Conservation (phyloP, 768 basidiomycete genomes). For the Amanita rubescens region DNA sequence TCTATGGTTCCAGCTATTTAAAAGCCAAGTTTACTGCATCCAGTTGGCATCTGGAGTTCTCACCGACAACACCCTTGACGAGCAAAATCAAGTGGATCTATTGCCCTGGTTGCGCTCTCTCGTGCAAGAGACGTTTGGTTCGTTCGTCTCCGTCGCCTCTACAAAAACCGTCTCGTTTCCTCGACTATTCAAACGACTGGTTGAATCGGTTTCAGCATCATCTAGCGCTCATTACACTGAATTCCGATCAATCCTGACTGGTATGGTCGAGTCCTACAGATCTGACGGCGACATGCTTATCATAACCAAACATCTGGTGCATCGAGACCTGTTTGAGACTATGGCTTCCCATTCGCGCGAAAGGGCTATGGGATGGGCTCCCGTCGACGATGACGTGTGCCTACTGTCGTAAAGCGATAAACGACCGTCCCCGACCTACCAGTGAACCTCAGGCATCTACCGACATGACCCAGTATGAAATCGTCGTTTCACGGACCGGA, state of each 20-base stretch:
- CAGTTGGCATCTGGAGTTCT: conserved; percentile 52
- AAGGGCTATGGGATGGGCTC: conserved; percentile 57
- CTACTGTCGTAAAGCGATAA: conserved; percentile 44
- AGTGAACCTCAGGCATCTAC: not conserved
- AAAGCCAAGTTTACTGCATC: conserved; percentile 73
- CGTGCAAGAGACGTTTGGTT: conserved; percentile 78
- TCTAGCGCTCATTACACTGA: conserved; percentile 76
- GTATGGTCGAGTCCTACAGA: conserved; percentile 95
- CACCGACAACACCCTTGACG: conserved; percentile 9
- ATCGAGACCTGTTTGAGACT: conserved; percentile 74
- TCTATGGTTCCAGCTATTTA: conserved; percentile 83
- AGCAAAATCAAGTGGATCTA: conserved; percentile 18
- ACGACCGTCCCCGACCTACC: conserved; percentile 11
- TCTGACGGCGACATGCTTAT: conserved; percentile 85
- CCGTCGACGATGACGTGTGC: conserved; percentile 41
- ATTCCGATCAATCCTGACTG: conserved; percentile 82
- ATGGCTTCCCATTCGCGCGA: conserved; percentile 54
- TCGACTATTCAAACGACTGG: conserved; percentile 83
- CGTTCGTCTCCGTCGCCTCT: conserved; percentile 79
- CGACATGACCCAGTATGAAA: conserved; percentile 18
- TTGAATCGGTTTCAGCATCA: conserved; percentile 60
- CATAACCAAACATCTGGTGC: conserved; percentile 76
- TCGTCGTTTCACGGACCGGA: conserved; percentile 54
- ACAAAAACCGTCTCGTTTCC: conserved; percentile 84
- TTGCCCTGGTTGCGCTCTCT: conserved; percentile 58